These are phyloP conservation scores for Taphrina pruni DNA, from an alignment of 1,139 yeast species.

Conservation along the genomic window DNA sequence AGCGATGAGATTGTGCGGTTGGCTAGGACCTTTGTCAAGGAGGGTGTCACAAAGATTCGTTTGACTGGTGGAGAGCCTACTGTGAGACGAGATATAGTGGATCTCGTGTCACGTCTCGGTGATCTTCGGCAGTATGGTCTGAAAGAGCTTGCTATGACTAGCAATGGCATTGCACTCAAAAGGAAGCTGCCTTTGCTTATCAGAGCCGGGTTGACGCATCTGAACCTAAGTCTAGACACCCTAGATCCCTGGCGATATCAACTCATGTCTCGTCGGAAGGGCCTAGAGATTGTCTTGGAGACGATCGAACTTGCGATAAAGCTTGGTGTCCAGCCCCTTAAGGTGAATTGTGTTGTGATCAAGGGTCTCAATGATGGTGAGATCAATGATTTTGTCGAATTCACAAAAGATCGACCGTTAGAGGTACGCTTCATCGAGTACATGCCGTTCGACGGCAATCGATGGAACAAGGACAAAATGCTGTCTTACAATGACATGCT, in stretches of 20 bases:
- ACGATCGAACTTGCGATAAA: slow-evolving; percentile 56
- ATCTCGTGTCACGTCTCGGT: slow-evolving; percentile 54
- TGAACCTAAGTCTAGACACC: slow-evolving; percentile 59
- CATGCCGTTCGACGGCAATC: slow-evolving; percentile 63
- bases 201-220: slow-evolving; percentile 56
- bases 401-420: slow-evolving; percentile 54
- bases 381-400: slow-evolving; percentile 56
- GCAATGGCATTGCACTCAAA: slow-evolving; percentile 59
- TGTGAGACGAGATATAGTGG: slow-evolving; percentile 58
- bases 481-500: slow-evolving; percentile 56
- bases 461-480: slow-evolving; percentile 57
- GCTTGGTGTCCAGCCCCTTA: slow-evolving; percentile 56
- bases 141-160: slow-evolving; percentile 58
- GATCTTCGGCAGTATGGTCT: slow-evolving; percentile 52
- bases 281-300: slow-evolving; percentile 56
- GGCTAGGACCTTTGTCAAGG: slow-evolving; percentile 55
- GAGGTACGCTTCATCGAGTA: slow-evolving; percentile 62
- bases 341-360: slow-evolving; percentile 59
- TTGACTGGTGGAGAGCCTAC: slow-evolving; percentile 65
- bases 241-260: slow-evolving; percentile 59
- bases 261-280: slow-evolving; percentile 59
- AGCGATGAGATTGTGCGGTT: slow-evolving; percentile 56
- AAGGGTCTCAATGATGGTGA: slow-evolving; percentile 60
- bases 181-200: slow-evolving; percentile 56
- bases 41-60: slow-evolving; percentile 59